A percentile compares a stretch with the other conserved stretches of the same genome.
Conservation (phyloP, 1,284 basidiomycete genomes). For the Ganoderma lucidum region DNA sequence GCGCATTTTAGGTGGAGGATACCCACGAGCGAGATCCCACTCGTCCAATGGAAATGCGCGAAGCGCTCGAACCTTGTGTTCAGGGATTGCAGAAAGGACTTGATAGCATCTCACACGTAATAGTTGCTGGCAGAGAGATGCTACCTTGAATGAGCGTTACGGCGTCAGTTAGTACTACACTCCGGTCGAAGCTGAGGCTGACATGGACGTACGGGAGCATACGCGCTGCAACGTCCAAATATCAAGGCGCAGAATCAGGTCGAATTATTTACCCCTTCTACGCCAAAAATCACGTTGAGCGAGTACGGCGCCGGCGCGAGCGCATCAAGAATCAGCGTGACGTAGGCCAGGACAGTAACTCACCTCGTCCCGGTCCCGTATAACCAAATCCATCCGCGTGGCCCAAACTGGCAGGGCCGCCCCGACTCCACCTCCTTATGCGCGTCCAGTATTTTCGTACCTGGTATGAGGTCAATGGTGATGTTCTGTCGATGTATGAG, state of each 20-base stretch:
- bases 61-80: conserved; percentile 23
- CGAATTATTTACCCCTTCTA: background rate
- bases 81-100: conserved; percentile 21
- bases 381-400: conserved; percentile 19
- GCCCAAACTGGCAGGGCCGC: conserved; percentile 13
- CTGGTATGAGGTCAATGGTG: conserved; percentile 7
- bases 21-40: conserved; percentile 23
- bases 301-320: background rate
- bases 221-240: background rate
- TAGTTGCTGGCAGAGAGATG: conserved; percentile 12
- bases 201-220: background rate
- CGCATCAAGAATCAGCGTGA: conserved; percentile 28
- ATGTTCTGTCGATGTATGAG: conserved; percentile 14
- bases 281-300: background rate
- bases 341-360: conserved; percentile 16
- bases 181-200: background rate
- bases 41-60: conserved; percentile 23
- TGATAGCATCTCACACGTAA: conserved; percentile 32
- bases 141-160: conserved; percentile 9
- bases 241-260: background rate
- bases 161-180: background rate
- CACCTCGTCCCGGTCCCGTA: conserved; percentile 8
- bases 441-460: background rate
- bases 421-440: conserved; percentile 31
- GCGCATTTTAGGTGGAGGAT: conserved; percentile 20